A percentile compares a stretch with the other conserved stretches of the same genome.
These are phyloP conservation scores for Leccinum obscurum DNA, from an alignment of 768 basidiomycete genomes.

Conservation along the genomic window DNA sequence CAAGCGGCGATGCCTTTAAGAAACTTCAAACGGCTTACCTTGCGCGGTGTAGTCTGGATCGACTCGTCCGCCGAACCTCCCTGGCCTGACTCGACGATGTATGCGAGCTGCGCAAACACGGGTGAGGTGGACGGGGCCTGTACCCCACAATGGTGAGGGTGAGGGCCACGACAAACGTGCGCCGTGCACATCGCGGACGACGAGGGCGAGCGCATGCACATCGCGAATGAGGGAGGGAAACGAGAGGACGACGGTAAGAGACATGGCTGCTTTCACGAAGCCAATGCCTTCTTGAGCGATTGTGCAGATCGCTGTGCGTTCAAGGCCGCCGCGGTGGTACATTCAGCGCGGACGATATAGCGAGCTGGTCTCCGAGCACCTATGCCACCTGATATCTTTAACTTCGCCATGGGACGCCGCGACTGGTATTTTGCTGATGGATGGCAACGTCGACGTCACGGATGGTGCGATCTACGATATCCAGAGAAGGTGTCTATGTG, in stretches of 20 bases:
- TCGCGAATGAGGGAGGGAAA: too few species aligned
- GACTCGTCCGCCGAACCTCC: conserved; percentile 60
- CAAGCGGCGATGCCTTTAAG: conserved; percentile 85
- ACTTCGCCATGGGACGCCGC: conserved; percentile 49
- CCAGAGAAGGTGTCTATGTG: conserved; percentile 74
- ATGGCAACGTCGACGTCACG: conserved; percentile 80
- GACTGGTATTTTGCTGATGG: conserved; percentile 56
- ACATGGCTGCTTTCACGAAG: too few species aligned
- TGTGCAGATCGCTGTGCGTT: too few species aligned
- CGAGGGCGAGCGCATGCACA: too few species aligned
- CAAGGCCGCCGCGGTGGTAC: too few species aligned
- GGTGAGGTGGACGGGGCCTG: too few species aligned
- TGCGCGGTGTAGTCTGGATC: conserved; percentile 74
- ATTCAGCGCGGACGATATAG: conserved; percentile 28
- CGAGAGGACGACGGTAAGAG: too few species aligned
- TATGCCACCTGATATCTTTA: conserved; percentile 39
- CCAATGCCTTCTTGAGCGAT: too few species aligned
- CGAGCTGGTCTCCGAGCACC: conserved; percentile 44
- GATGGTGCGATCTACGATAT: conserved; percentile 79
- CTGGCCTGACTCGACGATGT: conserved; percentile 61
- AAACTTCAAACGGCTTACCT: conserved; percentile 70
- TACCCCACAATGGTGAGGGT: too few species aligned
- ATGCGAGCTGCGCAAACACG: conserved; percentile 81
- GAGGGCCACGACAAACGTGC: too few species aligned
- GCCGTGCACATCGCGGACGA: too few species aligned